Evolutionary conservation across 306 rosid species (phyloP).

Genomic region (Malus asiatica): DNA sequence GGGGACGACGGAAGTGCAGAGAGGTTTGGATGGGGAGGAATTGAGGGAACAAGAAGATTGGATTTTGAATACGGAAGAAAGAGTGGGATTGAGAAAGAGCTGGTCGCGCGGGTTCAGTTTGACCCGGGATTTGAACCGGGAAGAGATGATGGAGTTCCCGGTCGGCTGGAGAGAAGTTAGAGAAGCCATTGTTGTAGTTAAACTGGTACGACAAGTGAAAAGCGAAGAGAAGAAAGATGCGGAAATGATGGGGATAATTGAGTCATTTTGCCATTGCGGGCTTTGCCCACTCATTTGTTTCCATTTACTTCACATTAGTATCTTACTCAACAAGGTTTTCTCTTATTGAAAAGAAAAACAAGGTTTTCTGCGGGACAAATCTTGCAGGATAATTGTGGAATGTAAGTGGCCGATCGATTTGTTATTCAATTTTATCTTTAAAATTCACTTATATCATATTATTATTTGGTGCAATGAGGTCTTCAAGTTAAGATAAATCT

Average conservation of each 20-base stretch:
- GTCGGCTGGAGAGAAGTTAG: slow-evolving; percentile 22
- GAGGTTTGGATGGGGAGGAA: slow-evolving; percentile 7
- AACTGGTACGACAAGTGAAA: not conserved
- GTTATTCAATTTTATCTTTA: too few species aligned
- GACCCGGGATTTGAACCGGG: slow-evolving; percentile 22
- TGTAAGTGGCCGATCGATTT: not conserved
- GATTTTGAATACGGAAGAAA: slow-evolving; percentile 7
- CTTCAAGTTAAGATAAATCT: too few species aligned
- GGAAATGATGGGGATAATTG: not conserved
- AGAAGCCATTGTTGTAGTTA: slow-evolving; percentile 37
- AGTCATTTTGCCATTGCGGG: not conserved
- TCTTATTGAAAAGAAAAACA: too few species aligned
- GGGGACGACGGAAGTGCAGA: slow-evolving; percentile 26
- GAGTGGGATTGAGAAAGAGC: not conserved
- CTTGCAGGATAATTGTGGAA: not conserved
- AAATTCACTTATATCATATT: too few species aligned
- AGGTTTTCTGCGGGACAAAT: not conserved
- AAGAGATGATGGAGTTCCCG: slow-evolving; percentile 18
- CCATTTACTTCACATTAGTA: too few species aligned
- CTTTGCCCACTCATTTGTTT: not conserved
- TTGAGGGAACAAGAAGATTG: slow-evolving; percentile 22
- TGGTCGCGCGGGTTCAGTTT: not conserved
- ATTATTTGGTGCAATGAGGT: not conserved
- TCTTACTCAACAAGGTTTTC: not conserved
- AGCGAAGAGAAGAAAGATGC: not conserved